phyloP scores from a whole-genome alignment of 2,329 filamentous ascomycete genomes.

The Arthroderma sp. region DNA sequence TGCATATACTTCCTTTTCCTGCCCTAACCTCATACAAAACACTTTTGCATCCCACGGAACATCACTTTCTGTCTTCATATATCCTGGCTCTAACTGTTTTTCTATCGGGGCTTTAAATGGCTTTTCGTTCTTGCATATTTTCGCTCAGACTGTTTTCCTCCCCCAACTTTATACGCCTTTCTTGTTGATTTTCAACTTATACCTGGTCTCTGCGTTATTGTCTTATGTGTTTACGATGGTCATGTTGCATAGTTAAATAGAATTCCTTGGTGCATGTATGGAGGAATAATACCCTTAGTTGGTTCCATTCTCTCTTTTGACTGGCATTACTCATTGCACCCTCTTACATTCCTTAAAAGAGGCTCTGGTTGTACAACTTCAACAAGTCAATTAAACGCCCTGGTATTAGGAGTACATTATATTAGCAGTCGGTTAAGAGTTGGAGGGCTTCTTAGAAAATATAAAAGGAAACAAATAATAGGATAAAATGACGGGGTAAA shows the following conservation, averaged over 20 bases:
- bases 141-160: background rate
- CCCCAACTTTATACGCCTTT: background rate
- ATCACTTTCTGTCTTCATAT: background rate
- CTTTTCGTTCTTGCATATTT: background rate
- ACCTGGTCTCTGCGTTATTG: background rate
- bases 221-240: background rate
- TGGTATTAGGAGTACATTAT: background rate
- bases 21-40: background rate
- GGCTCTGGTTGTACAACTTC: background rate
- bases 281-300: background rate
- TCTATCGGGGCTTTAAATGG: background rate
- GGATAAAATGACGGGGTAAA: too few species aligned
- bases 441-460: background rate
- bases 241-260: constrained; percentile 4
- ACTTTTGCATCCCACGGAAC: background rate
- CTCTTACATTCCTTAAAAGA: background rate
- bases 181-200: background rate
- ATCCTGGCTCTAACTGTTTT: background rate
- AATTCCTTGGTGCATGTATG: constrained; percentile 5
- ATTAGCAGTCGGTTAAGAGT: background rate
- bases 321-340: background rate
- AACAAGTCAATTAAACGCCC: background rate
- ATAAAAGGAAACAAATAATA: background rate
- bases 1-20: background rate
- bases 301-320: background rate